Evolutionary conservation across 2,329 filamentous ascomycete species (phyloP), one percentile per base, ranked within the genome.

Genomic region (Apiospora saccharicola): DNA sequence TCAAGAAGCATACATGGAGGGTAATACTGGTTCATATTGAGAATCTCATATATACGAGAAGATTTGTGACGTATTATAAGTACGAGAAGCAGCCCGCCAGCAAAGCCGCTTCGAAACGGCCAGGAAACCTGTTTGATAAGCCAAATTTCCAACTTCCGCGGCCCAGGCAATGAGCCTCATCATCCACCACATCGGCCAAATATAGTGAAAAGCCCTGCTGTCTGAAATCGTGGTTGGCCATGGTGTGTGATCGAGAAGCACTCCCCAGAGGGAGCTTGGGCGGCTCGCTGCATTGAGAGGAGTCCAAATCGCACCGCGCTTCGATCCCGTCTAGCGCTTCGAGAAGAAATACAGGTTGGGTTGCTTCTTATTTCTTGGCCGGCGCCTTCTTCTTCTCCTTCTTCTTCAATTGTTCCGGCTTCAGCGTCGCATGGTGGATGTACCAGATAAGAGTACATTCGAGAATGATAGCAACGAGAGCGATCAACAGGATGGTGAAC

Each of bases 401-500:
- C 77, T 86, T 86, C 80, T 87, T 88, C 79, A 83, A 87, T 80
- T 91, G 89, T 77, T 89, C 87, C 22, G 89, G 89, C 83, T 90
- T 91, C 82, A 89, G 74, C 26, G 89, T 91, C 72, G 88, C 88
- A 77, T 83, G 86, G 81, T 90, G 88, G 77, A 90, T 90, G 81
- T 85, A 90, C 86, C 86, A 90, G 71, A 88, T 80, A 68, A 90
- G 80, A 13, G 83, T 76, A 72, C 79, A 80, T 75, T 90, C 82
- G 12, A 86, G 78, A 73, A 83, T 83, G 69, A 90, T 76, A 73
- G 81, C 82, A 77, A 89, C 77, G 71, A 90, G 82, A 73, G 88
- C 87, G 78, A 89, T 79, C 74, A 90, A 74, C 73, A 91, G 86
- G 74, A 87, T 86, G 75, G 85, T 88, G 82, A 90, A 90, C 71